Evolutionary conservation across 2,329 filamentous ascomycete species (phyloP).

Genomic region (Talaromyces rugulosus): DNA sequence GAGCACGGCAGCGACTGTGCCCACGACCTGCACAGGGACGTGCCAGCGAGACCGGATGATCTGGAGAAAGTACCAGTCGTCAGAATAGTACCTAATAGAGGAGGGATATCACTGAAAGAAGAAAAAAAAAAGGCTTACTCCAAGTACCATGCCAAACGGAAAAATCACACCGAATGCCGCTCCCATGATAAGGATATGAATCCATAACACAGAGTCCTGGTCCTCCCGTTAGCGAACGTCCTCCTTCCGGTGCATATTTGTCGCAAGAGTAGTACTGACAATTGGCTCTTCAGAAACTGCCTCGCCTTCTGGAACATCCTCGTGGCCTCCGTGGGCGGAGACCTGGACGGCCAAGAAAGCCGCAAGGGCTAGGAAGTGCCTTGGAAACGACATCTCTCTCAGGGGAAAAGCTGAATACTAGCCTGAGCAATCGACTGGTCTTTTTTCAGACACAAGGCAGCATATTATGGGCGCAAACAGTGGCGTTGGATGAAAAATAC

Average conservation of each 20-base stretch:
- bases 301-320: slow-evolving; percentile 63
- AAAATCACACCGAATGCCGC: slow-evolving; percentile 88
- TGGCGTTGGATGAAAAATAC: no score
- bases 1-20: slow-evolving; percentile 69
- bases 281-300: slow-evolving; percentile 69
- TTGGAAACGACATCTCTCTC: slow-evolving; percentile 6
- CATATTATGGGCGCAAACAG: not conserved
- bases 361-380: slow-evolving; percentile 18
- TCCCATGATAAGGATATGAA: slow-evolving; percentile 85
- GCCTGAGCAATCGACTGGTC: not conserved
- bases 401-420: no score
- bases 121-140: slow-evolving; percentile 49
- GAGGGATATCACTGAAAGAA: not conserved
- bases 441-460: not conserved
- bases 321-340: slow-evolving; percentile 51
- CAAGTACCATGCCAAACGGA: slow-evolving; percentile 90
- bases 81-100: slow-evolving; percentile 2
- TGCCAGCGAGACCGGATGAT: slow-evolving; percentile 91
- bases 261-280: slow-evolving; percentile 46
- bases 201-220: slow-evolving; percentile 80
- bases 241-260: slow-evolving; percentile 2
- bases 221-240: slow-evolving; percentile 7
- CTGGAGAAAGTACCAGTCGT: slow-evolving; percentile 39
- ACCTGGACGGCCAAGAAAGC: slow-evolving; percentile 24
- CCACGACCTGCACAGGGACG: slow-evolving; percentile 77